Conservation (phyloP, 768 basidiomycete genomes). For the Galerina marginata region DNA sequence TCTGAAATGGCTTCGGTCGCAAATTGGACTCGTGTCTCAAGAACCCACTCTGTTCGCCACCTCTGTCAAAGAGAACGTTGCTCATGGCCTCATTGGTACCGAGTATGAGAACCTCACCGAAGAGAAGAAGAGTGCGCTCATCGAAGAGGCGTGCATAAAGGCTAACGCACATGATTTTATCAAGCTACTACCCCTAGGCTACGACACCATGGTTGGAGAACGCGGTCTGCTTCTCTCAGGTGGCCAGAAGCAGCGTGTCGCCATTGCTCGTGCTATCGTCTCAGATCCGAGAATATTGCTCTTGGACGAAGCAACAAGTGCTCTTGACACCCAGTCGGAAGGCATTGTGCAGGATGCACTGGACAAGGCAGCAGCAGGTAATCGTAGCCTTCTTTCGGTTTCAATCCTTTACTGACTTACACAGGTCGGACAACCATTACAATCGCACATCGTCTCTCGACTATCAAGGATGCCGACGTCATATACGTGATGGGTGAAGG, state of each 20-base stretch:
- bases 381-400: not conserved
- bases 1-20: constrained; percentile 69
- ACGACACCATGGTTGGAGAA: constrained; percentile 82
- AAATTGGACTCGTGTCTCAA: constrained; percentile 81
- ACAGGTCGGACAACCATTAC: constrained; percentile 79
- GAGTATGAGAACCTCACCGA: constrained; percentile 43
- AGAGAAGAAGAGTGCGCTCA: constrained; percentile 39
- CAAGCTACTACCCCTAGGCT: constrained; percentile 69
- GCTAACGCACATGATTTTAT: constrained; percentile 84
- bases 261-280: constrained; percentile 89
- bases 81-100: constrained; percentile 52
- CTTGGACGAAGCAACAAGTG: constrained; percentile 91
- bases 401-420: not conserved
- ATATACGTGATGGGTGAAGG: constrained; percentile 94
- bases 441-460: constrained; percentile 80
- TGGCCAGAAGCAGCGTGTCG: constrained; percentile 88
- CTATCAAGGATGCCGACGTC: constrained; percentile 82
- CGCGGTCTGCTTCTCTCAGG: constrained; percentile 91
- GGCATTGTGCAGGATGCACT: constrained; percentile 16
- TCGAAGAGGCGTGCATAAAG: constrained; percentile 65
- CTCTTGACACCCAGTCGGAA: constrained; percentile 58
- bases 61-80: constrained; percentile 78
- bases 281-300: constrained; percentile 75
- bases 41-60: constrained; percentile 80
- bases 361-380: constrained; percentile 16